A percentile compares a stretch with the other conserved stretches of the same genome.
phyloP scores from a whole-genome alignment of 495 filamentous ascomycete genomes.

The Penicillium taxi region DNA sequence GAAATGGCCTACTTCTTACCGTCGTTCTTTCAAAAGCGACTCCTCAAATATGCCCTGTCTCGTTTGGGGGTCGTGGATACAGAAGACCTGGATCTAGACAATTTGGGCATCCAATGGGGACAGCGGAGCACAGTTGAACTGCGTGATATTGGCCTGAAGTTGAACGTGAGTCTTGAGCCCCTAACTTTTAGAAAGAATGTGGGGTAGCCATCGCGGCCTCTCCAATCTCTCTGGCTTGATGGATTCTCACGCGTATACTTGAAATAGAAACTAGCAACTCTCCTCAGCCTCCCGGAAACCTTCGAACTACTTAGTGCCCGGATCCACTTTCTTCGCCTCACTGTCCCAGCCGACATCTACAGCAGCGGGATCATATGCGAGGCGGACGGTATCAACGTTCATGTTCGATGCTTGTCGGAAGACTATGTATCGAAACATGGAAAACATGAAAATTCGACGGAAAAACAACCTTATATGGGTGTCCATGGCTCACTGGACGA shows the following conservation, averaged over 20 bases:
- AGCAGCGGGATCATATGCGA: conserved; percentile 70
- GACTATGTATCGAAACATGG: conserved; percentile 15
- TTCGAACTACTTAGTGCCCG: conserved; percentile 63
- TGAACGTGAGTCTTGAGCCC: conserved; percentile 48
- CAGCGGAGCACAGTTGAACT: conserved; percentile 71
- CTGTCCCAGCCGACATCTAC: conserved; percentile 74
- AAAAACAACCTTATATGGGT: too few relatives aligned
- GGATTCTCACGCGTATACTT: conserved; percentile 3
- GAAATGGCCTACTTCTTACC: conserved; percentile 54
- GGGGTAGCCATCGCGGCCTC: conserved; percentile 2
- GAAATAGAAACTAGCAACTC: conserved; percentile 60
- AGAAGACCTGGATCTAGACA: conserved; percentile 68
- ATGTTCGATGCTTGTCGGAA: conserved; percentile 38
- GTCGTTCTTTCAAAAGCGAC: conserved; percentile 71
- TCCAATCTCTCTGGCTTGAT: not conserved
- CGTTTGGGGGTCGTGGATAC: conserved; percentile 75
- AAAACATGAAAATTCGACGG: conserved; percentile 8
- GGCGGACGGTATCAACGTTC: conserved; percentile 66
- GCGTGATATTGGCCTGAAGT: conserved; percentile 66
- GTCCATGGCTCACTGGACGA: conserved; percentile 14
- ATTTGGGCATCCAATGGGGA: conserved; percentile 69
- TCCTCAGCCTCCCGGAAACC: conserved; percentile 62
- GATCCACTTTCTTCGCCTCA: conserved; percentile 62
- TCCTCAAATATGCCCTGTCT: conserved; percentile 73
- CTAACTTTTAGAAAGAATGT: not conserved